A percentile compares a stretch with the other conserved stretches of the same genome.
Evolutionary conservation across 2,329 filamentous ascomycete species (phyloP).

Genomic region (Incumbomyces lentus): DNA sequence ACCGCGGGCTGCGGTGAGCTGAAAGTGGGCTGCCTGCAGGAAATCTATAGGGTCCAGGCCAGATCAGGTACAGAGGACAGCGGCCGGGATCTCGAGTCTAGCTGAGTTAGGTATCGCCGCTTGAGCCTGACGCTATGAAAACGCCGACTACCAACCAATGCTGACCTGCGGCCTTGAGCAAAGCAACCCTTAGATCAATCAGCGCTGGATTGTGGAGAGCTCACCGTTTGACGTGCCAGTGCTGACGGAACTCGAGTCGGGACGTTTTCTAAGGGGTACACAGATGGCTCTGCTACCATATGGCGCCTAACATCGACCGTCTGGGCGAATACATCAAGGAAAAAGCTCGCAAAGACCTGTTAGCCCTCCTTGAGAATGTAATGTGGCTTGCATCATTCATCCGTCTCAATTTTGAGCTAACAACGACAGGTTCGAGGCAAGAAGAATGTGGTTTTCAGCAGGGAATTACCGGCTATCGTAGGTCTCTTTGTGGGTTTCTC

Average conservation of each 20-base stretch:
- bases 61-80: not conserved
- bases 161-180: not conserved
- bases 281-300: conserved; percentile 14
- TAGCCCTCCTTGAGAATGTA: conserved; percentile 90
- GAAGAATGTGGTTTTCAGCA: conserved; percentile 94
- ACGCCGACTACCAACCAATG: too few relatives aligned
- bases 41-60: not conserved
- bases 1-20: conserved; percentile 5
- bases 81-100: not conserved
- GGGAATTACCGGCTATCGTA: conserved; percentile 76
- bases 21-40: not conserved
- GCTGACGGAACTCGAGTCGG: not conserved
- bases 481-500: conserved; percentile 91
- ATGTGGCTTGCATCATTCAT: conserved; percentile 37
- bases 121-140: not conserved
- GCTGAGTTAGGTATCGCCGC: too few relatives aligned
- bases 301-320: conserved; percentile 34
- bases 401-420: not conserved
- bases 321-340: conserved; percentile 39
- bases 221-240: too few relatives aligned
- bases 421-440: conserved; percentile 76
- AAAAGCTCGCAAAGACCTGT: conserved; percentile 70
- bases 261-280: not conserved
- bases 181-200: too few relatives aligned
- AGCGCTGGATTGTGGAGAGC: too few relatives aligned